Base-by-base conservation (phyloP, 1,139 yeast species). In the Keqinozyma sinolaborantium region DNA sequence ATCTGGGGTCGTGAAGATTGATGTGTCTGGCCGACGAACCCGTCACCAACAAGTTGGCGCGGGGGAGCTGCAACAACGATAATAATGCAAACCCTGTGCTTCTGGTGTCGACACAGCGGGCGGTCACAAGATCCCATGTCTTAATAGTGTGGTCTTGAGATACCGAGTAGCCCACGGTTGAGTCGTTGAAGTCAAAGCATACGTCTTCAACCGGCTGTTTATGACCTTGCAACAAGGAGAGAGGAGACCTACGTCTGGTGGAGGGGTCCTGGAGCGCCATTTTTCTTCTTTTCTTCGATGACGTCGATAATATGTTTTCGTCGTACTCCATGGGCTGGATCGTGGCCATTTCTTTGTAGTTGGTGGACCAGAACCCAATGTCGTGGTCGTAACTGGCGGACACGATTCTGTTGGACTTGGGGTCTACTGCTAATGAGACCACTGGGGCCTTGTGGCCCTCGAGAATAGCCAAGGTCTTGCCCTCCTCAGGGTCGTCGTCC, bases 21-120 rank as follows among this genome's bases (percentile, higher is more conserved):
- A 92, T 88, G 58, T 90, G 97, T 60, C 97, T 84, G 13, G 97
- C 97, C 10, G 95, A 83, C 3, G 97, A 88, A 14, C 99, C 99
- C 34, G 94, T 77, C 6, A 92, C 95, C 31, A 94, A 64, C 37
- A 92, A 67, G 42, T 82, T 77, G 39, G 77, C 65, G 38, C 67
- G 66, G 16, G 86, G 78, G 38, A 92, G 63, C 42, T 82, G 81
- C 26, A 81, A 69, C 26, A 90, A 62, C 1, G 95, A 83, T 29
- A 90, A 70, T 40, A 92, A 69, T 6, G 97, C 82, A 60, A 76
- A 88, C n/a, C 92, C 84, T 0, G 97, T 88, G 15, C 85, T 76
- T 58, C 87, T 81, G 4, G 97, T 84, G 53, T 88, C 97, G 25
- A 88, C 82, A 50, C 86, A 78, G 42, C 85, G 73, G 12, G 83